Evolutionary conservation across 139 green algal genomes (phyloP).

Genomic region (Penium margaritaceum): DNA sequence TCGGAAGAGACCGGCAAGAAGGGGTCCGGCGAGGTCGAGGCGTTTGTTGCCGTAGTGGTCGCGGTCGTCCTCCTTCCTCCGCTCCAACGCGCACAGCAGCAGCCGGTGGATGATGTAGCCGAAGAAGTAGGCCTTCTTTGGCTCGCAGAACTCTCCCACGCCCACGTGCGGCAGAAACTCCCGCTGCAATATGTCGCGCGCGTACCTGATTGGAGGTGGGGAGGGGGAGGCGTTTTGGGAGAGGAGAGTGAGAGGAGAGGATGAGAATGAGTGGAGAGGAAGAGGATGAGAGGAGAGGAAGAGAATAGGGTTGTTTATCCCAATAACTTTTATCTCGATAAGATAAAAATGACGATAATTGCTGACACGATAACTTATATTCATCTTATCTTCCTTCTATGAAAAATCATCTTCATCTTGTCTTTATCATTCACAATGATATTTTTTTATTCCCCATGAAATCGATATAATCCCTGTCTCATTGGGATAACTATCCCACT

Average conservation of each 20-base stretch:
- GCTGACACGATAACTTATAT: too few species aligned
- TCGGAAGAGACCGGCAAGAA: conserved; percentile 52
- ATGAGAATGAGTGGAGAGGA: background rate
- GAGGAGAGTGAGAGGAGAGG: too few species aligned
- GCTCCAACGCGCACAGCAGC: conserved; percentile 48
- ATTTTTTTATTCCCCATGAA: too few species aligned
- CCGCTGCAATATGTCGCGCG: conserved; percentile 56
- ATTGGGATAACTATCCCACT: too few species aligned
- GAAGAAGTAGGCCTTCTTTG: conserved; percentile 55
- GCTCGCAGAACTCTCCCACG: conserved; percentile 51
- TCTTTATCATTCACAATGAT: too few species aligned
- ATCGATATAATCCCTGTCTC: too few species aligned
- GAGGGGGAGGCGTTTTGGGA: background rate
- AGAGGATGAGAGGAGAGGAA: too few species aligned
- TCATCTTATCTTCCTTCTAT: too few species aligned
- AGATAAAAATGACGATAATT: too few species aligned
- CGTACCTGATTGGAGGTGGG: conserved; percentile 36
- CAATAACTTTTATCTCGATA: background rate
- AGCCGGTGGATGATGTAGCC: conserved; percentile 57
- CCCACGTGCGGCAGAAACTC: conserved; percentile 60
- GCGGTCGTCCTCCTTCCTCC: conserved; percentile 72
- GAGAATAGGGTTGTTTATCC: too few species aligned
- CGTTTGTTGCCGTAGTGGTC: conserved; percentile 99
- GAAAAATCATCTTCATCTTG: too few species aligned
- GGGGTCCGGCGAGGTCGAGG: conserved; percentile 64